Base-by-base conservation (phyloP, 176 grass and related monocot genomes). In the Oryza nivara region DNA sequence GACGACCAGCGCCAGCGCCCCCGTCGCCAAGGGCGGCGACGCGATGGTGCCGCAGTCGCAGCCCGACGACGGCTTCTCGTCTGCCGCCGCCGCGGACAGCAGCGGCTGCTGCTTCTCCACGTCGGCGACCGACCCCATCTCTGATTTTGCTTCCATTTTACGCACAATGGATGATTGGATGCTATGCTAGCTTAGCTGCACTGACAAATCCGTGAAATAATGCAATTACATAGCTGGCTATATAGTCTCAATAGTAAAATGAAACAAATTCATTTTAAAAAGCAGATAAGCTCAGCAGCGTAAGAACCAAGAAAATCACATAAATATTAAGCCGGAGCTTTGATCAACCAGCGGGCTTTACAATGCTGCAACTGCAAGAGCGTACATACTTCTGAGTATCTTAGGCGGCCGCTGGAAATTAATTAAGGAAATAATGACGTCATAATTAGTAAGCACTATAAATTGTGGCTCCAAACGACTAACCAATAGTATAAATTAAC, bases 41-140 rank as follows among this genome's bases (percentile, higher is more conserved):
- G 30, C 30, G 47, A 80, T 7, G 58, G 58, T 23, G n/a, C 1
- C 5, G 41, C 58, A 20, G 52, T 58, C 54, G 19, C 17, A 9
- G 9, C 52, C 54, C 63, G 35, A 76, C 63, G 35, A 76, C 4
- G 45, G 7, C 51, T 28, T 32, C 58, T 78, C 54, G 52, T 7
- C n/a, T 2, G 8, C 69, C 10, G 22, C 45, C 58, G 14, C 32
- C 20, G 11, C 23, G 2, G 68, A 7, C 28, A 73, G 84, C 20
- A 86, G 1, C 26, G 48, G 74, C 84, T 79, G 84, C 79, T 90
- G 88, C 60, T 83, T 68, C 88, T 90, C 88, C 79, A 83, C 48
- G 84, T 90, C 88, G 79, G 38, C 80, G 34, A 13, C 88, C 36
- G 73, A 16, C 19, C n/a, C 35, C 14, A 52, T 28, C 26, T 76